Base-by-base conservation (phyloP, 352 stramenopile species). In the Phytophthora foliorum region DNA sequence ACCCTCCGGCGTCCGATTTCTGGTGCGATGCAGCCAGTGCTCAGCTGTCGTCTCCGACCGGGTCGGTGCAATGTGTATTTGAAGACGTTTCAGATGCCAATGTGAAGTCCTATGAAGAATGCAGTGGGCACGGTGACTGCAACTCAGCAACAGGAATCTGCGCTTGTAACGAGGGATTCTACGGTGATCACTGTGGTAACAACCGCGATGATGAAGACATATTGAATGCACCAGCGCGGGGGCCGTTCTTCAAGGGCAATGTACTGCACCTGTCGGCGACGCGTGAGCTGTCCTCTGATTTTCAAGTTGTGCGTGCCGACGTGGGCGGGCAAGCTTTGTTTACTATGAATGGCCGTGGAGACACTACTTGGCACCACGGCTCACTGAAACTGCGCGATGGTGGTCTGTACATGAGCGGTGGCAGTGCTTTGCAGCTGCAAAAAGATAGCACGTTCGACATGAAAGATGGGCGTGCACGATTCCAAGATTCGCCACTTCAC, bases 221-320 rank as follows among this genome's bases (percentile, higher is more conserved):
- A n/a, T 49, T 89, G 8, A 64, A 80, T 0, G 82, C 76, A 9
- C 69, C 81, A 13, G 82, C 82, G 4, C 59, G 24, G 0, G 86
- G 84, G 4, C 81, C 84, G 13, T 91, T 91, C 51, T 92, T 92
- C 57, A 79, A 86, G 22, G 87, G 87, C 32, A 91, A 92, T 31
- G 69, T 89, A 19, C 58, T 94, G 1, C 81, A 75, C 34, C 63
- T 94, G 36, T 81, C 74, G 8, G 83, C 84, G 6, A 75, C 77
- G 38, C 80, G 83, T 2, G 39, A 25, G 6, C 58, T 77, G 10
- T 88, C 80, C 17, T 64, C 71, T 14, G 77, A 87, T 25, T 94
- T 94, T 56, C 82, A 94, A 38, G 57, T 94, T 25, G 80, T 93
- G 49, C 88, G 91, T 29, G 84, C 78, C 6, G 81, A 93, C 13